Conservation (phyloP, 495 filamentous ascomycete species). For the Trichodelitschia bisporula region DNA sequence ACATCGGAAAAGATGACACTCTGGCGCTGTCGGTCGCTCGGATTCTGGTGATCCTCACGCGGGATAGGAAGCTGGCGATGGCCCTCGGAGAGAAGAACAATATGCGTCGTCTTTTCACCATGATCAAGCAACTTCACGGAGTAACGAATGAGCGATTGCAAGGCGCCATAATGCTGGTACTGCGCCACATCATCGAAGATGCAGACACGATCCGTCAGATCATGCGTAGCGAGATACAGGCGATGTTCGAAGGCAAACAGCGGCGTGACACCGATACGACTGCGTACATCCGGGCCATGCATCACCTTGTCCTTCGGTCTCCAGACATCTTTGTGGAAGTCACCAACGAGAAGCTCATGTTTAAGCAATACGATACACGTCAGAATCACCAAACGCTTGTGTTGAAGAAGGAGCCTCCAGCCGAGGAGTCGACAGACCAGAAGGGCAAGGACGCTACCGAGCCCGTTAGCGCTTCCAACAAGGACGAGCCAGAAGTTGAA, state of each 20-base stretch:
- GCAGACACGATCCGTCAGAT: constrained; percentile 73
- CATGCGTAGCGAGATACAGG: constrained; percentile 74
- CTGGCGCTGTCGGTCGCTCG: constrained; percentile 65
- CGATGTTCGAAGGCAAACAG: constrained; percentile 40
- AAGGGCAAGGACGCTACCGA: constrained; percentile 17
- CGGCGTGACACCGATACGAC: constrained; percentile 40
- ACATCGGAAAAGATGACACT: constrained; percentile 63
- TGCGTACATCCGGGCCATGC: constrained; percentile 49
- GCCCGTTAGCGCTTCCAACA: constrained; percentile 12
- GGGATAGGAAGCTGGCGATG: constrained; percentile 46
- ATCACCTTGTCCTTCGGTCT: constrained; percentile 58
- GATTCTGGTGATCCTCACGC: constrained; percentile 74
- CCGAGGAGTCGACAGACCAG: constrained; percentile 2
- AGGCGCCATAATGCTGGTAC: constrained; percentile 59
- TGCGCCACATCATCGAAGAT: constrained; percentile 88
- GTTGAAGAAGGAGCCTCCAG: constrained; percentile 26
- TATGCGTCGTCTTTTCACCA: constrained; percentile 72
- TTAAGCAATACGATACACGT: constrained; percentile 31
- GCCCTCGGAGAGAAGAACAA: constrained; percentile 67
- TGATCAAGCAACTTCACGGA: constrained; percentile 75
- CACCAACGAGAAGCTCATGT: constrained; percentile 62
- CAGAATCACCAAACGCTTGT: constrained; percentile 33
- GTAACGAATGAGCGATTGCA: constrained; percentile 50
- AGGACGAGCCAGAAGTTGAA: constrained; percentile 25
- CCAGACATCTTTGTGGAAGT: constrained; percentile 78